Evolutionary conservation across 1,284 basidiomycete species (phyloP).

Genomic region (Porodaedalea pini): DNA sequence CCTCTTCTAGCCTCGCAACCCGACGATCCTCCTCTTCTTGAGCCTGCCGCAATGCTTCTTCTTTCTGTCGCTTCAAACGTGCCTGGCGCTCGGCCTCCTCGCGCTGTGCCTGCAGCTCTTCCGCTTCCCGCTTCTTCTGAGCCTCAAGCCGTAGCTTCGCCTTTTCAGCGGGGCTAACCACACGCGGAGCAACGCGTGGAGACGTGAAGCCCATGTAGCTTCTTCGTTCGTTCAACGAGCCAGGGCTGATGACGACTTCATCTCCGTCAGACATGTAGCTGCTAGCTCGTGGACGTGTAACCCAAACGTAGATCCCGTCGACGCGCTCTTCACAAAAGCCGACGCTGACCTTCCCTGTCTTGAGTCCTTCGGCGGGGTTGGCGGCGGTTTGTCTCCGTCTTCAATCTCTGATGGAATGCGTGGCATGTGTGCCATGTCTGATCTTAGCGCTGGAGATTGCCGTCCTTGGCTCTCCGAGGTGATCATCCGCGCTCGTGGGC

Average conservation of each 20-base stretch:
- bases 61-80: conserved; percentile 44
- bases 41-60: conserved; percentile 41
- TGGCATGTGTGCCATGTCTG: conserved; percentile 1
- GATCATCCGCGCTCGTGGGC: background rate
- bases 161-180: conserved; percentile 41
- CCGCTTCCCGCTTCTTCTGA: conserved; percentile 41
- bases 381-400: conserved; percentile 27
- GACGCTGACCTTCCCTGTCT: conserved; percentile 2
- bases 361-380: conserved; percentile 35
- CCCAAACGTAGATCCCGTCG: conserved; percentile 1
- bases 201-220: conserved; percentile 2
- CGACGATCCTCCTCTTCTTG: conserved; percentile 49
- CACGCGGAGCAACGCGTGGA: conserved; percentile 16
- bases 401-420: conserved; percentile 15
- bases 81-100: conserved; percentile 52
- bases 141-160: conserved; percentile 39
- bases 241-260: conserved; percentile 15
- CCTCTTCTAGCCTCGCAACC: conserved; percentile 43
- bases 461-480: conserved; percentile 8
- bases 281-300: background rate
- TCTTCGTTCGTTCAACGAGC: conserved; percentile 28
- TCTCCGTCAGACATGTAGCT: conserved; percentile 16
- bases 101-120: conserved; percentile 44
- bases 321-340: conserved; percentile 14
- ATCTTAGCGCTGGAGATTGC: background rate